Evolutionary conservation across 2,329 filamentous ascomycete genomes (phyloP), one percentile per base, ranked within the genome.

Genomic region (Polychaeton citri): DNA sequence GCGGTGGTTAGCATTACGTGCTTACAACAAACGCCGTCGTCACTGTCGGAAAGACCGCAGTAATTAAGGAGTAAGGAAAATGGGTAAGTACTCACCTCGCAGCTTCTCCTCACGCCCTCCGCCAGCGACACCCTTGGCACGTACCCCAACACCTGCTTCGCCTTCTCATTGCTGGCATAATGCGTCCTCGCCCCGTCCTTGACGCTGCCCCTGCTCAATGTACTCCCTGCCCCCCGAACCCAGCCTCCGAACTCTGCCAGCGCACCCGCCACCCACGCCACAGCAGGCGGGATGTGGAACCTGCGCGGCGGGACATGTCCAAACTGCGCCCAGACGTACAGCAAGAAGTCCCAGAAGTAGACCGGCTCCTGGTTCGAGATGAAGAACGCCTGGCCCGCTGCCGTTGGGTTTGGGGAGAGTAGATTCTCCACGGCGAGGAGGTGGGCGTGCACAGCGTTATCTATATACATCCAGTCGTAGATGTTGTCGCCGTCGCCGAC

Each of bases 311-410:
- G 72, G 18, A 67, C 59, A 45, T 72, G 69, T 0, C 62, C 70
- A 46, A 75, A 75, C 19, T 65, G 53, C 6, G 65, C 68, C 84
- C 84, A 96, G 32, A 94, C 70, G 26, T 77, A 75, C 28, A 83
- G 72, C 40, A 81, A 75, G 54, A 92, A 81, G 59, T 93, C 85
- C 76, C 90, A 92, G 60, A 94, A 92, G 57, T 88, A 88, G 15
- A 92, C 69, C 4, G 88, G 88, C 47, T 76, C 68, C 60, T 86
- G 83, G 58, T 96, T 96, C 39, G 85, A 90, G 52, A 96, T 74
- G 62, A 94, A 77, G 65, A 96, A 88, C 34, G 78, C 78, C 58
- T 95, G 79, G 40, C 88, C 90, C 0, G 69, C 66, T 15, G 72
- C 76, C n/a, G 70, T 63, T 39, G 68, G 61, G 1, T 74, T 77